phyloP scores from a whole-genome alignment of 1,139 yeast genomes.

The Sugiyamaella japonica region DNA sequence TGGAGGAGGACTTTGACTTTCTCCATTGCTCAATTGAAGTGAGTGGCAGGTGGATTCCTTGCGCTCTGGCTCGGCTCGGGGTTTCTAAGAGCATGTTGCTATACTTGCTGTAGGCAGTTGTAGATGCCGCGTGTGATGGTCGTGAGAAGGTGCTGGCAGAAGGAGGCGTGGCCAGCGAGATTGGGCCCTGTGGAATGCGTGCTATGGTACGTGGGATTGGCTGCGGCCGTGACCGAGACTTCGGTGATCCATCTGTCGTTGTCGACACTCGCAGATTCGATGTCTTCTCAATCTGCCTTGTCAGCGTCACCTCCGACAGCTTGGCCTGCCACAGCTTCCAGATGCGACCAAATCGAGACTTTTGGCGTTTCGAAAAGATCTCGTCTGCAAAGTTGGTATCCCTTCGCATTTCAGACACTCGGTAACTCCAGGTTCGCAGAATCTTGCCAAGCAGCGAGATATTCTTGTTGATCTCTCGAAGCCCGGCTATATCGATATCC shows the following conservation, averaged over 20 bases:
- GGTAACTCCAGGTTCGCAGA: constrained; percentile 4
- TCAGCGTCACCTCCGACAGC: constrained; percentile 1
- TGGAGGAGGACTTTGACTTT: constrained; percentile 17
- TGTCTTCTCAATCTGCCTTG: background rate
- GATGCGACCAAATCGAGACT: constrained; percentile 25
- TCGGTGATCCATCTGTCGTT: constrained; percentile 1
- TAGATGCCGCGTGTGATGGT: constrained; percentile 4
- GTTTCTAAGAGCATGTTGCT: constrained; percentile 23
- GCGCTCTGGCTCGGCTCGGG: constrained; percentile 26
- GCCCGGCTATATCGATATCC: constrained; percentile 3
- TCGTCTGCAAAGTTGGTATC: constrained; percentile 20
- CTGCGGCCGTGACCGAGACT: background rate
- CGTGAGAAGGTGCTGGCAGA: background rate
- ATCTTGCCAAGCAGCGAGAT: constrained; percentile 1
- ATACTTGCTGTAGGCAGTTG: background rate
- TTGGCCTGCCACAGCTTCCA: constrained; percentile 33
- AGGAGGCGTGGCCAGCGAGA: background rate
- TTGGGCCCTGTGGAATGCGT: constrained; percentile 7
- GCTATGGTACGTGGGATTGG: constrained; percentile 2
- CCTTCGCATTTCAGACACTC: constrained; percentile 5
- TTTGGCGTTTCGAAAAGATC: constrained; percentile 25
- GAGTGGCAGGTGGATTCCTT: constrained; percentile 22
- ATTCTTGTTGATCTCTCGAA: constrained; percentile 1
- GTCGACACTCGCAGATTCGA: background rate
- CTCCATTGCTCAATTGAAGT: constrained; percentile 32